phyloP scores from a whole-genome alignment of 169 alveolate genomes.

The Cryptosporidium parvum region DNA sequence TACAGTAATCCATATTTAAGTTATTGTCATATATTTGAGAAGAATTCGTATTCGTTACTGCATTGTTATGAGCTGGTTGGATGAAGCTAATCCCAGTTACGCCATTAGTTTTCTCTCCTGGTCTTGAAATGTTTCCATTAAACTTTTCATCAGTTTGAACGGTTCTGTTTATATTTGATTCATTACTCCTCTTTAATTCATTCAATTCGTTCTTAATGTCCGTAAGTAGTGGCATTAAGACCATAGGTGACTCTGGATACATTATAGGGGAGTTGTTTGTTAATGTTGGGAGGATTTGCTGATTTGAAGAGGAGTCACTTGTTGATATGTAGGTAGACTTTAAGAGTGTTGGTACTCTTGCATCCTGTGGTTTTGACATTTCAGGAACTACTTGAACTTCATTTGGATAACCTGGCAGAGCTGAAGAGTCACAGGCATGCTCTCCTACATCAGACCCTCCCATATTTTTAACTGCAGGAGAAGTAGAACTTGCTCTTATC shows the following conservation, averaged over 20 bases:
- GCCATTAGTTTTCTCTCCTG: not conserved
- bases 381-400: not conserved
- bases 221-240: slow-evolving; percentile 65
- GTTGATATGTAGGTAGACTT: not conserved
- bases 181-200: slow-evolving; percentile 48
- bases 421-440: not conserved
- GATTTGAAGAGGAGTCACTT: slow-evolving; percentile 3
- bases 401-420: not conserved
- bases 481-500: not conserved
- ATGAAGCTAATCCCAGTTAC: not conserved
- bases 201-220: slow-evolving; percentile 63
- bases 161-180: slow-evolving; percentile 8
- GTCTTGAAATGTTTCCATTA: not conserved
- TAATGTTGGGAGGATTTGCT: slow-evolving; percentile 38
- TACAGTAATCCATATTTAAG: not conserved
- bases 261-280: slow-evolving; percentile 51
- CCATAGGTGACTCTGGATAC: slow-evolving; percentile 73
- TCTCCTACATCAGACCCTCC: slow-evolving; percentile 13
- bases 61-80: not conserved
- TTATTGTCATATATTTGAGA: not conserved
- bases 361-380: not conserved
- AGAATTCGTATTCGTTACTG: not conserved
- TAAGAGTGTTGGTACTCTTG: not conserved
- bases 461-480: not conserved
- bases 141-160: slow-evolving; percentile 16